Evolutionary conservation across 805 yeast species (phyloP).

Genomic region (Candida multigemmis): DNA sequence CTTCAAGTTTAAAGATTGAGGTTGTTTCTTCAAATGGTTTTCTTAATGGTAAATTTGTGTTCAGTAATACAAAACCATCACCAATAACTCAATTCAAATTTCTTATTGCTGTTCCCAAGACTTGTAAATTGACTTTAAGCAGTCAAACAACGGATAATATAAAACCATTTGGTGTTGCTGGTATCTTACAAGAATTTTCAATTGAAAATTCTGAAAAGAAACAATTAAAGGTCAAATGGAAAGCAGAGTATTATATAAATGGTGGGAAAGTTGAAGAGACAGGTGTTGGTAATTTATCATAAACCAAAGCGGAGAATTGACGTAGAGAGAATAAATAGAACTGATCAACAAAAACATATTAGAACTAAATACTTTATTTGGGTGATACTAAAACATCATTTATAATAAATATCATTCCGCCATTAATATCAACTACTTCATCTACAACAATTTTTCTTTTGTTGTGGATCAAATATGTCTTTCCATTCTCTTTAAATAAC

Average conservation of each 20-base stretch:
- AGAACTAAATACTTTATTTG: background rate
- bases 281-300: slow-evolving; percentile 33
- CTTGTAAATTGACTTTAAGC: slow-evolving; percentile 45
- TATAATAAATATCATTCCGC: slow-evolving; percentile 29
- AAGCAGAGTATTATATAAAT: slow-evolving; percentile 44
- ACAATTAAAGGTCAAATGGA: slow-evolving; percentile 67
- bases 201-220: slow-evolving; percentile 24
- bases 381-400: slow-evolving; percentile 24
- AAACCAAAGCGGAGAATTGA: too few relatives aligned
- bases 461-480: slow-evolving; percentile 1
- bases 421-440: slow-evolving; percentile 22
- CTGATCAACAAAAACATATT: background rate
- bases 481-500: slow-evolving; percentile 6
- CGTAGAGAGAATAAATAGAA: background rate
- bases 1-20: slow-evolving; percentile 40
- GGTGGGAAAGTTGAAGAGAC: slow-evolving; percentile 45
- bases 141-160: slow-evolving; percentile 53
- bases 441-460: slow-evolving; percentile 11
- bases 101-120: slow-evolving; percentile 64
- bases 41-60: slow-evolving; percentile 36
- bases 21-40: slow-evolving; percentile 27
- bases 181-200: slow-evolving; percentile 44
- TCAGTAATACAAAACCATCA: slow-evolving; percentile 41
- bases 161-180: slow-evolving; percentile 37
- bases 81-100: slow-evolving; percentile 46